A percentile compares a stretch with the other conserved stretches of the same genome.
Conservation (phyloP, 257 asterid genomes). For the Knoxia roxburghii region DNA sequence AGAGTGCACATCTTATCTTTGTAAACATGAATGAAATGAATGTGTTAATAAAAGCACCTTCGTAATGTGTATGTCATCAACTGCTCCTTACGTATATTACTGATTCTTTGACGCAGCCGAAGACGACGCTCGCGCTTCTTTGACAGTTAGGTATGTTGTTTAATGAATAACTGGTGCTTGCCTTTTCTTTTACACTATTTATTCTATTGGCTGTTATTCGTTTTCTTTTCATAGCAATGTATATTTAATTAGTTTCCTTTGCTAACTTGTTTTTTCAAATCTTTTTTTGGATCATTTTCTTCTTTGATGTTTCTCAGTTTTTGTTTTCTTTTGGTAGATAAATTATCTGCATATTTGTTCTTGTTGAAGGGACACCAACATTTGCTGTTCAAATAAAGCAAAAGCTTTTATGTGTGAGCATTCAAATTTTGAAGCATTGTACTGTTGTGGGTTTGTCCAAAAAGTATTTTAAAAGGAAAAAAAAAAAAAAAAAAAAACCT, state of each 20-base stretch:
- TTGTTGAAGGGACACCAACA: background rate
- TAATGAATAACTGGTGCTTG: background rate
- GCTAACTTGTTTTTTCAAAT: too few species aligned
- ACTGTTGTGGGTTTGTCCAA: too few species aligned
- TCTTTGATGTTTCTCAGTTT: too few species aligned
- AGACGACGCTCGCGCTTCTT: slow-evolving; percentile 73
- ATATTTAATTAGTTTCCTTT: background rate
- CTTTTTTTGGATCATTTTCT: too few species aligned
- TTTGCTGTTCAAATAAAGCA: background rate
- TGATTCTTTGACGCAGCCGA: slow-evolving; percentile 41
- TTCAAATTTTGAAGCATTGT: background rate
- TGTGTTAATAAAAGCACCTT: too few species aligned
- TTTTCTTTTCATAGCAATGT: too few species aligned
- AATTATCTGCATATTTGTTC: background rate
- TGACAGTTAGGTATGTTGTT: slow-evolving; percentile 45
- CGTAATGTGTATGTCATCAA: too few species aligned
- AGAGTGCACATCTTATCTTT: too few species aligned
- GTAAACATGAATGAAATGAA: too few species aligned
- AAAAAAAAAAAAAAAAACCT: background rate
- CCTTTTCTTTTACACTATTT: background rate
- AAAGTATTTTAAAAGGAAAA: too few species aligned
- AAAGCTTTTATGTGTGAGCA: background rate
- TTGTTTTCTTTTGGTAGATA: background rate
- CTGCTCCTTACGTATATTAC: slow-evolving; percentile 6
- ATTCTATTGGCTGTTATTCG: background rate